Percentiles rank a stretch among this genome's conserved stretches.
phyloP scores from a whole-genome alignment of 129 eudicot genomes.

The Artemisia tridentata region DNA sequence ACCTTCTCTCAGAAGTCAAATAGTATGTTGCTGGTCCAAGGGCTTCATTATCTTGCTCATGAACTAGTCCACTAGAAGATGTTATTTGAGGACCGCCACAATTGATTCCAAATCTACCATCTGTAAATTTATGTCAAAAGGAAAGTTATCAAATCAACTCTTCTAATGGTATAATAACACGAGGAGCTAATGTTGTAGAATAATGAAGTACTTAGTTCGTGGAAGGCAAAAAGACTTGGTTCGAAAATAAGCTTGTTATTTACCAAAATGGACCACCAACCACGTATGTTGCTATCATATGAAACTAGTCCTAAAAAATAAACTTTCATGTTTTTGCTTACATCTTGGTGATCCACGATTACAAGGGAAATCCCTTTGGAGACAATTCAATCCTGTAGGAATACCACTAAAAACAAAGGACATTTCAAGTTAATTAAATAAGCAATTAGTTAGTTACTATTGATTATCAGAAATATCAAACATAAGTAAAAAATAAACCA shows the following conservation, averaged over 20 bases:
- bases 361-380: constrained; percentile 74
- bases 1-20: constrained; percentile 43
- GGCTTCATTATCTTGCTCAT: constrained; percentile 54
- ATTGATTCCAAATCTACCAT: constrained; percentile 64
- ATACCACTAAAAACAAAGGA: constrained; percentile 32
- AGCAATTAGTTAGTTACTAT: not conserved
- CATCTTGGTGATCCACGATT: constrained; percentile 57
- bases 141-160: constrained; percentile 1
- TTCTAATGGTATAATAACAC: not conserved
- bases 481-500: not conserved
- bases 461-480: not conserved
- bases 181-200: not conserved
- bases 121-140: constrained; percentile 32
- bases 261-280: not conserved
- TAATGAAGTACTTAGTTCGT: not conserved
- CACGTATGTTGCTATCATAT: not conserved
- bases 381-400: constrained; percentile 64
- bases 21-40: constrained; percentile 68
- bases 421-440: not conserved
- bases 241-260: not conserved
- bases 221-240: not conserved
- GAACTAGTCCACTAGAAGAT: constrained; percentile 28
- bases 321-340: constrained; percentile 35
- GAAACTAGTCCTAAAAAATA: not conserved
- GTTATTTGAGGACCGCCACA: constrained; percentile 65